Conservation (phyloP, 306 rosid species). For the Psophocarpus tetragonolobus region DNA sequence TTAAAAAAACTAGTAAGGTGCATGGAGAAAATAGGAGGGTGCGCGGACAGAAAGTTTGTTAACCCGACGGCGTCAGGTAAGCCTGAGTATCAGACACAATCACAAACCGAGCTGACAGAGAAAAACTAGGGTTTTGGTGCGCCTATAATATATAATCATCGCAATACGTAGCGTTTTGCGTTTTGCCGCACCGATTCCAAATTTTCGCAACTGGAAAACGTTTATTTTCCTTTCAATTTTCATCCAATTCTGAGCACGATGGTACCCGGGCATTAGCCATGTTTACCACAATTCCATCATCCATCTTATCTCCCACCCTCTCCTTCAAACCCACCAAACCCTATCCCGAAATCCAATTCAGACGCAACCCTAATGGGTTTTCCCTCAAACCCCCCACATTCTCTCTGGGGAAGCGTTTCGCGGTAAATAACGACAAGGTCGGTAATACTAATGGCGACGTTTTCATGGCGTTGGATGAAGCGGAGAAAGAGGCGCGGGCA, state of each 20-base stretch:
- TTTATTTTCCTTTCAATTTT: background rate
- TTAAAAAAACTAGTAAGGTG: too few relatives aligned
- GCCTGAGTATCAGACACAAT: background rate
- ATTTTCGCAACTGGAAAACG: fast-evolving
- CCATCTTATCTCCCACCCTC: slow-evolving; percentile 44
- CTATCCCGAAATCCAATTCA: slow-evolving; percentile 30
- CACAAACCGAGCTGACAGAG: background rate
- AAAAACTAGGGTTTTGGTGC: slow-evolving; percentile 27
- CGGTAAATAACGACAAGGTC: slow-evolving; percentile 15
- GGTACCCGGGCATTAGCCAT: slow-evolving; percentile 54
- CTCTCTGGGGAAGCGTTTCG: slow-evolving; percentile 39
- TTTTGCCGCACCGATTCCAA: background rate
- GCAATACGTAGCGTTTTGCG: background rate
- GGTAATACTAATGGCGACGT: slow-evolving; percentile 8
- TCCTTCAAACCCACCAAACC: slow-evolving; percentile 46
- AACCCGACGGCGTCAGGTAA: slow-evolving; percentile 29
- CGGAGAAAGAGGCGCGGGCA: slow-evolving; percentile 57
- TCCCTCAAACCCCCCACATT: slow-evolving; percentile 37
- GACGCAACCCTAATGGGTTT: slow-evolving; percentile 30
- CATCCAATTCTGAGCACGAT: slow-evolving; percentile 8
- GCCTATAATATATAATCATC: slow-evolving; percentile 32
- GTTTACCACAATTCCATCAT: slow-evolving; percentile 47
- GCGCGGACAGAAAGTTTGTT: too few relatives aligned
- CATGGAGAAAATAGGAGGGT: too few relatives aligned
- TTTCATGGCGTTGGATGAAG: slow-evolving; percentile 42